These are phyloP conservation scores for Serendipita indica DNA, from an alignment of 768 basidiomycete species.

Conservation along the genomic window DNA sequence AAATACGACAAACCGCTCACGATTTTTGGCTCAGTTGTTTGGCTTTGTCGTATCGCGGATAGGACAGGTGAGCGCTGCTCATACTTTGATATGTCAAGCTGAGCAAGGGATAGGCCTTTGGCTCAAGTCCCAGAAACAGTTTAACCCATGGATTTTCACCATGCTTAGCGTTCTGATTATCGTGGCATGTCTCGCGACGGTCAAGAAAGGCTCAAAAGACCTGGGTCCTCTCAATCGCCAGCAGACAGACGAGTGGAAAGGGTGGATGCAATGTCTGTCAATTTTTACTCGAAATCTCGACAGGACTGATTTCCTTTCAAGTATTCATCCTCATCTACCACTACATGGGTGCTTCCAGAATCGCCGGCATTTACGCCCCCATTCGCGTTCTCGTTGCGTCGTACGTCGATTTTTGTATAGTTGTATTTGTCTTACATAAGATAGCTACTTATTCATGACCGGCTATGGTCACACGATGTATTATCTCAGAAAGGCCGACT, in stretches of 20 bases:
- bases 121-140: constrained; percentile 82
- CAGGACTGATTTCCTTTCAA: constrained; percentile 19
- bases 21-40: constrained; percentile 49
- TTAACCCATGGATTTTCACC: constrained; percentile 50
- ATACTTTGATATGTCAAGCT: neutral
- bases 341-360: constrained; percentile 76
- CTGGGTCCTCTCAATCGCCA: constrained; percentile 80
- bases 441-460: constrained; percentile 52
- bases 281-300: neutral
- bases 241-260: constrained; percentile 95
- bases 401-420: constrained; percentile 34
- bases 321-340: constrained; percentile 88
- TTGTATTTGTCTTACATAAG: neutral
- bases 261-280: constrained; percentile 86
- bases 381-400: constrained; percentile 78
- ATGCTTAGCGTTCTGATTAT: constrained; percentile 42
- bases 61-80: constrained; percentile 36
- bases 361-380: constrained; percentile 87
- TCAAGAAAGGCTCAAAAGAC: constrained; percentile 65
- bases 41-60: constrained; percentile 65
- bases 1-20: constrained; percentile 33
- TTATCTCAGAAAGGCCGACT: constrained; percentile 83
- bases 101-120: constrained; percentile 34
- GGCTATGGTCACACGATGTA: constrained; percentile 83
- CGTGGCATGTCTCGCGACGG: constrained; percentile 42